Conservation (phyloP, 2,329 filamentous ascomycete genomes). For the Arthrinium phaeospermum region DNA sequence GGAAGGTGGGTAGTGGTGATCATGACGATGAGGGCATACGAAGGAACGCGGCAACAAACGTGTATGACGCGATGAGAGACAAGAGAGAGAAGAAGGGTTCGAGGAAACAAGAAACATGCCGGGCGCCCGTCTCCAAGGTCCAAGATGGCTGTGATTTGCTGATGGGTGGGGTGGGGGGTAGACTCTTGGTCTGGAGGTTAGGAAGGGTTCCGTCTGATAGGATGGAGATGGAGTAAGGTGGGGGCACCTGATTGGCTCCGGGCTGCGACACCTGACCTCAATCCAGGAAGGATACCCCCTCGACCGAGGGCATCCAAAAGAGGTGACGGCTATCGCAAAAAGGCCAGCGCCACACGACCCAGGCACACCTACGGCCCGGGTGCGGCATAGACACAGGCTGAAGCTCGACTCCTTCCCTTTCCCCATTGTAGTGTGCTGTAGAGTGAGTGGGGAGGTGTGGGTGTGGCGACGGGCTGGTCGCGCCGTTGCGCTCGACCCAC, state of each 20-base stretch:
- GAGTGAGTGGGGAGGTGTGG: neutral
- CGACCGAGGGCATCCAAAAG: neutral
- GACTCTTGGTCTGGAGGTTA: neutral
- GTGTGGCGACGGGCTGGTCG: slow-evolving; percentile 16
- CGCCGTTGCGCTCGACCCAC: slow-evolving; percentile 11
- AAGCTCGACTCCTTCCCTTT: neutral
- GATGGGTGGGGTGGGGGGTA: neutral
- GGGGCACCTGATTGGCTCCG: neutral
- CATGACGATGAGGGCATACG: neutral
- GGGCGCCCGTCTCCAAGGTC: neutral
- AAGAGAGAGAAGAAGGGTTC: slow-evolving; percentile 12
- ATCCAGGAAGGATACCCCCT: slow-evolving; percentile 9
- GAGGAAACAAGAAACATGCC: slow-evolving; percentile 2
- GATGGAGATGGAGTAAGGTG: slow-evolving; percentile 8
- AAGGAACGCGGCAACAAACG: neutral
- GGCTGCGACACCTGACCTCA: slow-evolving; percentile 6
- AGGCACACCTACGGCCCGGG: neutral
- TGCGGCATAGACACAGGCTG: neutral
- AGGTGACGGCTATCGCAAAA: slow-evolving; percentile 8
- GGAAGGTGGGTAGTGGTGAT: slow-evolving; percentile 3
- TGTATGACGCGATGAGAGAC: slow-evolving; percentile 4
- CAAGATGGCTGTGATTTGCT: neutral
- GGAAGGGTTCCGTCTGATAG: neutral
- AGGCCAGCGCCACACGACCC: slow-evolving; percentile 6
- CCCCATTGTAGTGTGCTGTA: neutral